phyloP scores from a whole-genome alignment of 169 alveolate species.

The Besnoitia besnoiti region DNA sequence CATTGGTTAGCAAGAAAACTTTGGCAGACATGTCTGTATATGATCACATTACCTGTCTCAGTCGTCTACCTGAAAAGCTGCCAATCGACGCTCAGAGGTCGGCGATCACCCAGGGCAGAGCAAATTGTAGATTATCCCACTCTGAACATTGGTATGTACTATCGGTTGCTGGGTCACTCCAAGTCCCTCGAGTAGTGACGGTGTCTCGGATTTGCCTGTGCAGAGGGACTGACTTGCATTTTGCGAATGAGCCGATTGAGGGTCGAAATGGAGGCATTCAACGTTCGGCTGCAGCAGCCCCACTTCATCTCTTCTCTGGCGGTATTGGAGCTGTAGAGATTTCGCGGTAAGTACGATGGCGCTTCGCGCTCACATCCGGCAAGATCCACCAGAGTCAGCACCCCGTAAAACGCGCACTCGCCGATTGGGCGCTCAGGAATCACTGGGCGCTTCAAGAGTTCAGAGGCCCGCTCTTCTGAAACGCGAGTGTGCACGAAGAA shows the following conservation, averaged over 20 bases:
- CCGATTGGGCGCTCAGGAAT: not conserved
- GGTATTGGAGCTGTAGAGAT: not conserved
- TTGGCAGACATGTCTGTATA: too few relatives aligned
- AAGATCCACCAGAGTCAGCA: conserved; percentile 48
- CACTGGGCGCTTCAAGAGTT: not conserved
- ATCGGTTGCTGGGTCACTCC: too few relatives aligned
- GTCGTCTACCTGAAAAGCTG: too few relatives aligned
- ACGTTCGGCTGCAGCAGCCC: conserved; percentile 6
- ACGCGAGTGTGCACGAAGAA: conserved; percentile 38
- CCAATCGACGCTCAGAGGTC: too few relatives aligned
- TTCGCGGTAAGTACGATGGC: not conserved
- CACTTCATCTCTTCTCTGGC: not conserved
- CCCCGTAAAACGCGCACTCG: conserved; percentile 29
- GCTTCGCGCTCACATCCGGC: conserved; percentile 56
- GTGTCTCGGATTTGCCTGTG: too few relatives aligned
- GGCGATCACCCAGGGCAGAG: too few relatives aligned
- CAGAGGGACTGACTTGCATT: conserved; percentile 42
- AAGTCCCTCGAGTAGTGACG: too few relatives aligned
- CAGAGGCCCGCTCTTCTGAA: not conserved
- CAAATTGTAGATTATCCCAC: too few relatives aligned
- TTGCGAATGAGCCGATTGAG: conserved; percentile 57
- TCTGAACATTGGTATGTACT: too few relatives aligned
- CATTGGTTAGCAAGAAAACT: too few relatives aligned
- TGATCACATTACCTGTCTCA: too few relatives aligned
- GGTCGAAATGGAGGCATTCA: conserved; percentile 44